phyloP scores from a whole-genome alignment of 371 early-diverging fungal species.

The Mucor mucedo region DNA sequence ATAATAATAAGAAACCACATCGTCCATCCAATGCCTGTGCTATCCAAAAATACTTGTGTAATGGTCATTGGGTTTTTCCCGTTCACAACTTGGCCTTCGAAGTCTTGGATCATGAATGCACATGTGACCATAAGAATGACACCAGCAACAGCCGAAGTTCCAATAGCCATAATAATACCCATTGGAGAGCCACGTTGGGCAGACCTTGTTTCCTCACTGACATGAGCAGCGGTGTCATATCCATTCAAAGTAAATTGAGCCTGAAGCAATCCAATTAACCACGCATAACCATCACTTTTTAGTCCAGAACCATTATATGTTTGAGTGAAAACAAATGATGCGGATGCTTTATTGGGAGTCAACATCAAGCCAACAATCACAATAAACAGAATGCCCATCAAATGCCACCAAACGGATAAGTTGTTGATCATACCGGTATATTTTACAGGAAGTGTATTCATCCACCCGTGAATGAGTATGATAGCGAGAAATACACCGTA shows the following conservation, averaged over 20 bases:
- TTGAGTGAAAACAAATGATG: slow-evolving; percentile 51
- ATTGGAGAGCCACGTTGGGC: slow-evolving; percentile 60
- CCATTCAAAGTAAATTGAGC: slow-evolving; percentile 59
- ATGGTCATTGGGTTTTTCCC: slow-evolving; percentile 44
- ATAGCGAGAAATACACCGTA: slow-evolving; percentile 51
- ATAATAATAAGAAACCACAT: slow-evolving; percentile 54
- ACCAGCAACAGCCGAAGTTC: slow-evolving; percentile 57
- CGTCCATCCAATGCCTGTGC: slow-evolving; percentile 47
- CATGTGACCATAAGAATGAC: slow-evolving; percentile 60
- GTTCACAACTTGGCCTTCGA: slow-evolving; percentile 53
- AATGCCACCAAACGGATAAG: slow-evolving; percentile 51
- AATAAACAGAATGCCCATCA: slow-evolving; percentile 43
- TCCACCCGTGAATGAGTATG: slow-evolving; percentile 47
- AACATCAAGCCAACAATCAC: slow-evolving; percentile 35
- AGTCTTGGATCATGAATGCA: slow-evolving; percentile 64
- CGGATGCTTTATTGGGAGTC: slow-evolving; percentile 49
- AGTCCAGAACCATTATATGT: slow-evolving; percentile 40
- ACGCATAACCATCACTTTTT: slow-evolving; percentile 33
- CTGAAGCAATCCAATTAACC: slow-evolving; percentile 44
- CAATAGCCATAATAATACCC: slow-evolving; percentile 54
- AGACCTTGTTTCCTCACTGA: slow-evolving; percentile 69
- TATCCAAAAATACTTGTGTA: slow-evolving; percentile 56
- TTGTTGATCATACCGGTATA: slow-evolving; percentile 49
- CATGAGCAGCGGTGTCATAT: slow-evolving; percentile 73
- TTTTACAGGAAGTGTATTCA: slow-evolving; percentile 52